A percentile compares a stretch with the other conserved stretches of the same genome.
phyloP scores from a whole-genome alignment of 2,329 filamentous ascomycete species.

The Penicillium sp. region DNA sequence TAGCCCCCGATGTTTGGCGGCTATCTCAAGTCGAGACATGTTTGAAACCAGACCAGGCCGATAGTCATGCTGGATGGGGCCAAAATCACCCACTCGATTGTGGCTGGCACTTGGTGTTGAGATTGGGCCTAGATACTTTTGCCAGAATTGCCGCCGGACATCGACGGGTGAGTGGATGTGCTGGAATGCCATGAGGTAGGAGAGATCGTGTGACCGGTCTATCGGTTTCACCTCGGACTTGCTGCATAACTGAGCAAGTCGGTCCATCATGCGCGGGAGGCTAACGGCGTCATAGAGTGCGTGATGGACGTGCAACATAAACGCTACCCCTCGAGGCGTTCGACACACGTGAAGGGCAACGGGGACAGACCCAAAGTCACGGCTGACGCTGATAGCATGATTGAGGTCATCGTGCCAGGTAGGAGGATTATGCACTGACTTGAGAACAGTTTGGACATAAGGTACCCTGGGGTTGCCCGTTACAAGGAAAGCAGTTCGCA shows the following conservation, averaged over 20 bases:
- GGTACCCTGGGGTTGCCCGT: conserved; percentile 54
- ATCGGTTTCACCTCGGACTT: conserved; percentile 17
- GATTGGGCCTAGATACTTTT: conserved; percentile 39
- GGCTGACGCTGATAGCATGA: conserved; percentile 14
- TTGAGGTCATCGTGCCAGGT: conserved; percentile 29
- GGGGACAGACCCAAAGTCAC: conserved; percentile 25
- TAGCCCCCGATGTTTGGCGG: conserved; percentile 59
- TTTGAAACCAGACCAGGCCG: conserved; percentile 52
- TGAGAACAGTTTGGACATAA: conserved; percentile 66
- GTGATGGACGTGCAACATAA: conserved; percentile 73
- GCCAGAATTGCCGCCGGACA: conserved; percentile 51
- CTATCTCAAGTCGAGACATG: conserved; percentile 45
- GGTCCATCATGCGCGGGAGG: conserved; percentile 64
- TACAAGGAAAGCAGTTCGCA: conserved; percentile 69
- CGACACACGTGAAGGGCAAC: conserved; percentile 43
- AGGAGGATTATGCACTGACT: conserved; percentile 41
- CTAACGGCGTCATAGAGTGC: conserved; percentile 87
- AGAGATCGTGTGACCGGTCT: conserved; percentile 38
- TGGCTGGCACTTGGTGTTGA: conserved; percentile 3
- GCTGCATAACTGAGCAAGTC: conserved; percentile 53
- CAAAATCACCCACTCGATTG: conserved; percentile 16
- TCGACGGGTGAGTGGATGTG: conserved; percentile 29
- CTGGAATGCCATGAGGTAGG: conserved; percentile 48
- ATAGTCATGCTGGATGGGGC: conserved; percentile 45
- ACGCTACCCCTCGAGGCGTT: conserved; percentile 35